A percentile compares a stretch with the other conserved stretches of the same genome.
These are phyloP conservation scores for Aspergillus sclerotialis DNA, from an alignment of 2,329 filamentous ascomycete species.

Conservation along the genomic window DNA sequence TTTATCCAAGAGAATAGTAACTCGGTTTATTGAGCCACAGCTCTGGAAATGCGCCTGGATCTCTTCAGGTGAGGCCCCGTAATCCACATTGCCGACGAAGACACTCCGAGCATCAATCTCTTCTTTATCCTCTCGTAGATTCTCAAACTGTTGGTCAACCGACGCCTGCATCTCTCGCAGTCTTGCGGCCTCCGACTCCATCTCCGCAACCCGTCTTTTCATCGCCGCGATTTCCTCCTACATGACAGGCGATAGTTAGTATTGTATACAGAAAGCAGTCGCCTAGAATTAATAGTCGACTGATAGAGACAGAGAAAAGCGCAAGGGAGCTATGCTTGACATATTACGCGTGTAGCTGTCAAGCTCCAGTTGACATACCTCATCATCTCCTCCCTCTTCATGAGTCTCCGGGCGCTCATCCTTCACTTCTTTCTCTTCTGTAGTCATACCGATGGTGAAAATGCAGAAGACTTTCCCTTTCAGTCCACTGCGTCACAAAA, in stretches of 20 bases:
- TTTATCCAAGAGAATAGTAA: conserved; percentile 96
- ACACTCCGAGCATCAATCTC: conserved; percentile 93
- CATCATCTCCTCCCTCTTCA: conserved; percentile 38
- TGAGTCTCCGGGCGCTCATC: conserved; percentile 32
- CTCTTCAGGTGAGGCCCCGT: conserved; percentile 93
- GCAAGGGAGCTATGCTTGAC: neutral
- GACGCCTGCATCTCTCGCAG: conserved; percentile 79
- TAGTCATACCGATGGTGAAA: conserved; percentile 20
- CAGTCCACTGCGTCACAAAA: neutral
- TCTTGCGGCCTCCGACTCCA: conserved; percentile 84
- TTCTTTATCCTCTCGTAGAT: conserved; percentile 85
- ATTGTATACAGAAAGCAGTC: neutral
- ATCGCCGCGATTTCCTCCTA: conserved; percentile 78
- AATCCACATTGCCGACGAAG: conserved; percentile 98
- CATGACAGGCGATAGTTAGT: conserved; percentile 5
- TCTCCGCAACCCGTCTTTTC: conserved; percentile 80
- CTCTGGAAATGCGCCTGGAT: conserved; percentile 98
- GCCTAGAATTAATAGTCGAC: neutral
- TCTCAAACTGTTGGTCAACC: conserved; percentile 77
- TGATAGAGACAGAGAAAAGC: neutral
- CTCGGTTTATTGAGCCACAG: conserved; percentile 94
- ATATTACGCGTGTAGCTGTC: neutral
- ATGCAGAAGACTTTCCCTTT: conserved; percentile 1
- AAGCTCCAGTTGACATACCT: conserved; percentile 25
- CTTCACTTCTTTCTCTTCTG: conserved; percentile 30